Conservation (phyloP, 1,284 basidiomycete genomes). For the Cutaneotrichosporon cyanovorans region DNA sequence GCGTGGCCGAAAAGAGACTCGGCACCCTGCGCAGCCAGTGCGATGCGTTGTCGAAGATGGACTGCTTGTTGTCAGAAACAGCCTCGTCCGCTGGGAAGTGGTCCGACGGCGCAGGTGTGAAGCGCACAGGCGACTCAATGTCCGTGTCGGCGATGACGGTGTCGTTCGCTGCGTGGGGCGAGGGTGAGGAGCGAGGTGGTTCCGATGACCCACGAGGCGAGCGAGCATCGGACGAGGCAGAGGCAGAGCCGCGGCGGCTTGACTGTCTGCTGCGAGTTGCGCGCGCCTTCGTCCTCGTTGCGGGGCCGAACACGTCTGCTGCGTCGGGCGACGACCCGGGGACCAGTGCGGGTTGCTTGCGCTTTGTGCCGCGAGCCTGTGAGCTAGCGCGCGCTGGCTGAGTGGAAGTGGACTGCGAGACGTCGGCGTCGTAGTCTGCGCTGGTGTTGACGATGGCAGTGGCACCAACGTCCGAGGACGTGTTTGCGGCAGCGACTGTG, state of each 20-base stretch:
- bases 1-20: conserved; percentile 2
- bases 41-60: not conserved
- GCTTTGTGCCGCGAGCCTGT: conserved; percentile 1
- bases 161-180: conserved; percentile 1
- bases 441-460: not conserved
- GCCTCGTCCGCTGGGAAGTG: not conserved
- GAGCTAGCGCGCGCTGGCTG: not conserved
- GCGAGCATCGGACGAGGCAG: conserved; percentile 16
- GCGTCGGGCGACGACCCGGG: not conserved
- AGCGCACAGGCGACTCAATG: conserved; percentile 14
- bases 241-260: not conserved
- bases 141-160: conserved; percentile 12
- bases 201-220: not conserved
- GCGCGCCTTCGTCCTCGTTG: not conserved
- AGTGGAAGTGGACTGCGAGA: conserved; percentile 3
- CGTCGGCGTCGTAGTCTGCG: conserved; percentile 14
- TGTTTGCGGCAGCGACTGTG: too few species aligned
- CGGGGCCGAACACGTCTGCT: conserved; percentile 32
- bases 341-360: conserved; percentile 4
- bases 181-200: not conserved
- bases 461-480: not conserved
- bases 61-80: not conserved
- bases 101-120: not conserved
- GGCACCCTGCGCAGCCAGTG: conserved; percentile 23
- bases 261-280: not conserved